phyloP scores from a whole-genome alignment of 352 stramenopile genomes.

The Phytophthora cactorum region DNA sequence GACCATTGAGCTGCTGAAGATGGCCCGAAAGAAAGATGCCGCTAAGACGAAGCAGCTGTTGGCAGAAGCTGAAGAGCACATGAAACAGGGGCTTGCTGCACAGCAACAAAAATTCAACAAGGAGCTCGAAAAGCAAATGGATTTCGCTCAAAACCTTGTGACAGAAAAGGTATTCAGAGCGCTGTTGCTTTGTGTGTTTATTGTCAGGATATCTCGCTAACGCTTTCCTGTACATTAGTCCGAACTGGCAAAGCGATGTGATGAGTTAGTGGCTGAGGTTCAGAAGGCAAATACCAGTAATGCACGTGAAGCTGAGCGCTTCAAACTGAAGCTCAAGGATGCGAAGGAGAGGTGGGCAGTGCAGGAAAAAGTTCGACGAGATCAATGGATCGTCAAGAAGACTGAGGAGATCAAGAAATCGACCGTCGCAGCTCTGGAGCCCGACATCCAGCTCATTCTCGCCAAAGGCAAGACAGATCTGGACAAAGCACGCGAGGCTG shows the following conservation, averaged over 20 bases:
- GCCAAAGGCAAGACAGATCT: slow-evolving; percentile 76
- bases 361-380: slow-evolving; percentile 72
- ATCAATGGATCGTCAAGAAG: slow-evolving; percentile 86
- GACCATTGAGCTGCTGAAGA: slow-evolving; percentile 84
- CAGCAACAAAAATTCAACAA: slow-evolving; percentile 72
- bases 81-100: slow-evolving; percentile 57
- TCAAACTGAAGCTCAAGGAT: slow-evolving; percentile 80
- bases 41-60: slow-evolving; percentile 66
- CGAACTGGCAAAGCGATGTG: slow-evolving; percentile 69
- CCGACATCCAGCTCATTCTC: slow-evolving; percentile 84
- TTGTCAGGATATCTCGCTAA: background rate
- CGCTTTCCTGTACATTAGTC: slow-evolving; percentile 35
- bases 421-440: slow-evolving; percentile 77
- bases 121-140: slow-evolving; percentile 81
- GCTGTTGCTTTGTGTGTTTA: background rate
- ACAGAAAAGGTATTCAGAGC: slow-evolving; percentile 63
- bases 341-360: slow-evolving; percentile 74
- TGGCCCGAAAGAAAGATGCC: slow-evolving; percentile 79
- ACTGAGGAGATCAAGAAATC: slow-evolving; percentile 89
- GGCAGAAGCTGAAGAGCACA: slow-evolving; percentile 51
- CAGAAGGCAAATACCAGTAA: slow-evolving; percentile 55
- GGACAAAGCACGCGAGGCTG: slow-evolving; percentile 62
- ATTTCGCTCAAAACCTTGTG: slow-evolving; percentile 82
- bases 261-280: slow-evolving; percentile 74
- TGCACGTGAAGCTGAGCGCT: slow-evolving; percentile 59